These are phyloP conservation scores for Apophysomyces variabilis DNA, from an alignment of 371 early-diverging fungal species.

Conservation along the genomic window DNA sequence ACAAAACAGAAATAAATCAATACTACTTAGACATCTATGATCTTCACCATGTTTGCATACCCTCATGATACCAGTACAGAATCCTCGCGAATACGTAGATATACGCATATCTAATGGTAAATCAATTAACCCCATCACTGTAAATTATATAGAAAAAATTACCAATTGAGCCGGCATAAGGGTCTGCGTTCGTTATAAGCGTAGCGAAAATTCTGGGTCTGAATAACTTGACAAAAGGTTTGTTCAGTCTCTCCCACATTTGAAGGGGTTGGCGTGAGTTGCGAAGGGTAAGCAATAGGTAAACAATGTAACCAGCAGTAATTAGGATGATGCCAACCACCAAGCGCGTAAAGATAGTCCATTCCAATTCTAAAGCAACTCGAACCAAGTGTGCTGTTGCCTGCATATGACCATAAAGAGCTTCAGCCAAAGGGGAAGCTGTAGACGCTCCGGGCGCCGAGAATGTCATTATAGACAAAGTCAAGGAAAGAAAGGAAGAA, in stretches of 20 bases:
- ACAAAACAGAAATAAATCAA: background rate
- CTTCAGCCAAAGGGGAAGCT: slow-evolving; percentile 13
- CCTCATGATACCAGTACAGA: slow-evolving; percentile 55
- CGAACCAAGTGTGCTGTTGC: slow-evolving; percentile 22
- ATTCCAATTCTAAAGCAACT: slow-evolving; percentile 47
- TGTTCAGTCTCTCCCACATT: slow-evolving; percentile 52
- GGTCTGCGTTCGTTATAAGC: slow-evolving; percentile 41
- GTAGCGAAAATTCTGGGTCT: slow-evolving; percentile 48
- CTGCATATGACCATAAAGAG: slow-evolving; percentile 43
- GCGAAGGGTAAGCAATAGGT: slow-evolving; percentile 43
- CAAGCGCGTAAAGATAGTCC: slow-evolving; percentile 52
- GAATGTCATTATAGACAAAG: background rate
- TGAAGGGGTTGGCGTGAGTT: slow-evolving; percentile 46
- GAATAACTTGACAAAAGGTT: slow-evolving; percentile 49
- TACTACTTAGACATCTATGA: background rate
- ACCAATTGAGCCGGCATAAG: slow-evolving; percentile 54
- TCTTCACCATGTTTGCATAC: slow-evolving; percentile 25
- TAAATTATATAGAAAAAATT: slow-evolving; percentile 12
- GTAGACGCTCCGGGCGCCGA: background rate
- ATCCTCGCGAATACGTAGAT: slow-evolving; percentile 52
- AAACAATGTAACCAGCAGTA: slow-evolving; percentile 40
- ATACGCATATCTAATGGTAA: slow-evolving; percentile 44
- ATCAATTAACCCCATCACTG: background rate
- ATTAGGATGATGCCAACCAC: slow-evolving; percentile 34
- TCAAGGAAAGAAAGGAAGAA: background rate